Conservation (phyloP, 176 grass and related monocot genomes). For the Triticum aestivum region IWGSC_CS_RefSeq_v2.1 NC_057799.1:552835080-552835579, state of each 20-base stretch:
- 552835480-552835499: constrained; percentile 66
- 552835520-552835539: neutral
- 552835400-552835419: constrained; percentile 80
- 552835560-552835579: neutral
- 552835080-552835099: neutral
- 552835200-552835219: constrained; percentile 59
- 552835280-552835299: constrained; percentile 62
- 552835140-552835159: neutral
- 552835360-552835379: constrained; percentile 61
- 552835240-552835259: constrained; percentile 50
- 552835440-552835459: constrained; percentile 42
- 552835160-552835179: constrained; percentile 29
- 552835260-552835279: constrained; percentile 64
- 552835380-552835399: constrained; percentile 69
- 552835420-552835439: constrained; percentile 70
- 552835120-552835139: neutral
- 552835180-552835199: constrained; percentile 57
- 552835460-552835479: constrained; percentile 74
- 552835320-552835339: constrained; percentile 44
- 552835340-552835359: constrained; percentile 64
- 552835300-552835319: constrained; percentile 40
- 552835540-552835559: neutral
- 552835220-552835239: constrained; percentile 67
- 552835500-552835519: constrained; percentile 41
- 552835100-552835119: neutral